Evolutionary conservation across 257 asterid species (phyloP), one percentile per base, ranked within the genome.

Genomic region (Handroanthus guayacan): DNA sequence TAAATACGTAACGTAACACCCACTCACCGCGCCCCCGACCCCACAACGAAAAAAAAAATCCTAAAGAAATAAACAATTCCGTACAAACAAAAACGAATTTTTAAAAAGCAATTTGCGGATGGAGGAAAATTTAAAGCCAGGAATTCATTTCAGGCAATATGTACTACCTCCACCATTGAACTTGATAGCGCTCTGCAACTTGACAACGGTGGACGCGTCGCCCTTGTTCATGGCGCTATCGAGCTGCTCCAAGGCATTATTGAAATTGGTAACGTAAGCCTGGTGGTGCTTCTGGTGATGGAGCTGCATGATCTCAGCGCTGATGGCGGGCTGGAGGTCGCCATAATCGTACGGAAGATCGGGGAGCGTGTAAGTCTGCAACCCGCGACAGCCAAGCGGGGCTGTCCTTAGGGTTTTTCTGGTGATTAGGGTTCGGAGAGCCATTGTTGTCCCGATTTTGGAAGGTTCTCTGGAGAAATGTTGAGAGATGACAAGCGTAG

Each of bases 231-330:
- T 74, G 58, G 97, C 99, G 39, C 81, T 79, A 64, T 89, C 87
- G 50, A 94, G 97, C 85, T 90, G 97, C 79, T 94, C 97, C 10
- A 94, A 85, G 41, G 97, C 95, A 63, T 92, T 92, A 63, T 94
- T 94, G 89, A 83, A 94, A 81, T 94, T 94, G 51, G 96, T 92
- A 82, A 94, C 74, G 86, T 94, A 94, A 70, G 99, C 73, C 84
- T 89, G 96, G 75, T 94, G 99, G 69, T 94, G 99, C 87, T 92
- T 94, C 89, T 94, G 95, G 88, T 94, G 97, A 87, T 92, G 99
- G 67, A 94, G 85, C 81, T 91, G 88, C 99, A 94, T 94, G 78
- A 94, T 94, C 12, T 94, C 99, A 67, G 87, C 95, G 86, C 92
- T 90, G 39, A 94, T 92, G 31, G 93, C 92, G 47, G 97, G 97